A percentile compares a stretch with the other conserved stretches of the same genome.
These are phyloP conservation scores for Xylaria hypoxylon DNA, from an alignment of 2,329 filamentous ascomycete genomes.

Conservation along the genomic window DNA sequence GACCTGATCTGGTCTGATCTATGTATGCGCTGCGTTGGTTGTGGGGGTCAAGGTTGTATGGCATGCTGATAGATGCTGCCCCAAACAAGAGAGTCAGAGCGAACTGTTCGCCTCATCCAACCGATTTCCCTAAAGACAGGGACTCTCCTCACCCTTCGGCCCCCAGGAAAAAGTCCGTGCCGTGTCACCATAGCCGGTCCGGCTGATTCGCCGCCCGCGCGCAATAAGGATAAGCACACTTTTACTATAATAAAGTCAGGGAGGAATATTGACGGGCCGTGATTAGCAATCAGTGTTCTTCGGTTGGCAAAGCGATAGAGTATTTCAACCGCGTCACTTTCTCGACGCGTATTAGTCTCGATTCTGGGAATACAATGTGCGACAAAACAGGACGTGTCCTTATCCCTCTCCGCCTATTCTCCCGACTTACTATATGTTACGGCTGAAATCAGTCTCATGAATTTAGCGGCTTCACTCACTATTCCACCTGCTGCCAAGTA, in stretches of 20 bases:
- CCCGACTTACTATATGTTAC: slow-evolving; percentile 31
- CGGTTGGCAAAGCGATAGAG: slow-evolving; percentile 1
- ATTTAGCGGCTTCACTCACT: slow-evolving; percentile 48
- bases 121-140: neutral
- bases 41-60: slow-evolving; percentile 28
- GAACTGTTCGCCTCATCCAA: slow-evolving; percentile 7
- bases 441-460: slow-evolving; percentile 49
- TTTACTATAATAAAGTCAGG: slow-evolving; percentile 9
- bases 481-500: neutral
- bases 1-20: slow-evolving; percentile 19
- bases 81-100: slow-evolving; percentile 2
- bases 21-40: slow-evolving; percentile 15
- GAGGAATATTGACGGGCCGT: neutral
- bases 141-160: neutral
- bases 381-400: neutral
- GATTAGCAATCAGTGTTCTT: neutral
- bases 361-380: neutral
- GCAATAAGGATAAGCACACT: slow-evolving; percentile 24
- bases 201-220: slow-evolving; percentile 32
- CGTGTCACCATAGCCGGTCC: slow-evolving; percentile 30
- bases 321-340: neutral
- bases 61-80: slow-evolving; percentile 17
- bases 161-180: slow-evolving; percentile 24
- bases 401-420: slow-evolving; percentile 7
- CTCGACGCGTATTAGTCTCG: neutral